Conservation (phyloP, 2,329 filamentous ascomycete genomes). For the Malbranchea zuffiana region DNA sequence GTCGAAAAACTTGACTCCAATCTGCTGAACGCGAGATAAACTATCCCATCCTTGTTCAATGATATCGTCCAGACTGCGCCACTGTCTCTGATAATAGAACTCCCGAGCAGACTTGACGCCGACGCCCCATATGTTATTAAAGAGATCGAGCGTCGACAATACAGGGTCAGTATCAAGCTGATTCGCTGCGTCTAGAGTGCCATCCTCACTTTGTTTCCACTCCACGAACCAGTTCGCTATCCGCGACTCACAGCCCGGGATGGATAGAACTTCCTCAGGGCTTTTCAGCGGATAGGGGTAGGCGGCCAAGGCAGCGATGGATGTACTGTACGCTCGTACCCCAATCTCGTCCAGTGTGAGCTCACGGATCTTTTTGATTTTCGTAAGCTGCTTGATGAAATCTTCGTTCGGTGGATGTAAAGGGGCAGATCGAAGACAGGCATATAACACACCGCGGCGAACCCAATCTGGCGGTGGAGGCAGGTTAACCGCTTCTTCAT, state of each 20-base stretch:
- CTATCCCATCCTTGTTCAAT: conserved; percentile 68
- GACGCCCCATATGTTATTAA: conserved; percentile 88
- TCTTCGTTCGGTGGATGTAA: conserved; percentile 57
- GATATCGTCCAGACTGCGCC: conserved; percentile 76
- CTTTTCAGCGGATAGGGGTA: conserved; percentile 54
- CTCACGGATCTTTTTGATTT: conserved; percentile 60
- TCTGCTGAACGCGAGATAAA: conserved; percentile 74
- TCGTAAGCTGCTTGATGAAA: conserved; percentile 64
- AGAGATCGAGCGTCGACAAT: conserved; percentile 54
- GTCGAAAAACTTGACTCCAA: conserved; percentile 87
- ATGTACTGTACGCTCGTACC: conserved; percentile 74
- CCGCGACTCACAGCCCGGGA: conserved; percentile 75
- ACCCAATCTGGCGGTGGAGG: conserved; percentile 63
- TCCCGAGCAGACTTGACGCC: conserved; percentile 68
- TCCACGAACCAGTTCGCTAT: conserved; percentile 68
- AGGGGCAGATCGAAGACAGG: conserved; percentile 70
- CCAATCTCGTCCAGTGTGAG: conserved; percentile 67
- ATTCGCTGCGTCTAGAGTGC: conserved; percentile 51
- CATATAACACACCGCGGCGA: conserved; percentile 53
- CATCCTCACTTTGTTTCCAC: conserved; percentile 50
- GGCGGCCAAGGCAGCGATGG: conserved; percentile 71
- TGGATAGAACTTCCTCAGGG: conserved; percentile 34
- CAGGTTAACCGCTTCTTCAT: conserved; percentile 49
- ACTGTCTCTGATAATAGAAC: conserved; percentile 66
- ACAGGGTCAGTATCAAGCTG: conserved; percentile 54